Conservation (phyloP, 2,329 filamentous ascomycete species). For the Xylariaceae sp. region DNA sequence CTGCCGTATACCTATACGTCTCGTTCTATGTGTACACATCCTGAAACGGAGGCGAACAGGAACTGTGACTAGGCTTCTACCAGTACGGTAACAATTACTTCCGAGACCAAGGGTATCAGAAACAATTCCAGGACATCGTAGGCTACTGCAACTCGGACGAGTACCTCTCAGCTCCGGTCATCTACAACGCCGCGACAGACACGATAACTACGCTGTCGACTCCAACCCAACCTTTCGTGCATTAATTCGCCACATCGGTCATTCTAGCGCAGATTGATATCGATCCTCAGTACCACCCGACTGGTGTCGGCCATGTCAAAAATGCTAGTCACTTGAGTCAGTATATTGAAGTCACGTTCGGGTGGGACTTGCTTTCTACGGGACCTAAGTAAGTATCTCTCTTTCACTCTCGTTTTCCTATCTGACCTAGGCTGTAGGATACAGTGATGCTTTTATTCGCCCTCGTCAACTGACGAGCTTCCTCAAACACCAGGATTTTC, state of each 20-base stretch:
- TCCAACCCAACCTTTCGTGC: slow-evolving; percentile 43
- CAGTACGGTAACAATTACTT: slow-evolving; percentile 47
- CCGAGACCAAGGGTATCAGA: slow-evolving; percentile 43
- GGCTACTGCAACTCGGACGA: slow-evolving; percentile 47
- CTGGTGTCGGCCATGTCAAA: slow-evolving; percentile 59
- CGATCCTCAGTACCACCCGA: slow-evolving; percentile 54
- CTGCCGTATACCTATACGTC: not conserved
- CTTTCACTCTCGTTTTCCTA: slow-evolving; percentile 14
- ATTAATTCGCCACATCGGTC: slow-evolving; percentile 59
- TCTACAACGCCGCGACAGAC: slow-evolving; percentile 40
- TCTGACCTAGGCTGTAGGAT: not conserved
- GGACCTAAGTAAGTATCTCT: slow-evolving; percentile 46
- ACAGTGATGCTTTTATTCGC: not conserved
- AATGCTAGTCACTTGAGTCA: slow-evolving; percentile 56
- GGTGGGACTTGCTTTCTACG: slow-evolving; percentile 52
- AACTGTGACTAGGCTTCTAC: slow-evolving; percentile 49
- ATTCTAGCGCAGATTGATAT: slow-evolving; percentile 61
- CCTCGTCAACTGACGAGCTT: slow-evolving; percentile 2
- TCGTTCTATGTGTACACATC: too few species aligned
- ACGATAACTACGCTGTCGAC: slow-evolving; percentile 30
- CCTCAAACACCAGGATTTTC: slow-evolving; percentile 27
- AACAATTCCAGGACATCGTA: slow-evolving; percentile 48
- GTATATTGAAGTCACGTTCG: slow-evolving; percentile 52
- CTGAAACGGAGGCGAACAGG: too few species aligned
- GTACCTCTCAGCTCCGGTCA: slow-evolving; percentile 37